phyloP scores from a whole-genome alignment of 768 basidiomycete genomes.

The Mycena leptocephala region DNA sequence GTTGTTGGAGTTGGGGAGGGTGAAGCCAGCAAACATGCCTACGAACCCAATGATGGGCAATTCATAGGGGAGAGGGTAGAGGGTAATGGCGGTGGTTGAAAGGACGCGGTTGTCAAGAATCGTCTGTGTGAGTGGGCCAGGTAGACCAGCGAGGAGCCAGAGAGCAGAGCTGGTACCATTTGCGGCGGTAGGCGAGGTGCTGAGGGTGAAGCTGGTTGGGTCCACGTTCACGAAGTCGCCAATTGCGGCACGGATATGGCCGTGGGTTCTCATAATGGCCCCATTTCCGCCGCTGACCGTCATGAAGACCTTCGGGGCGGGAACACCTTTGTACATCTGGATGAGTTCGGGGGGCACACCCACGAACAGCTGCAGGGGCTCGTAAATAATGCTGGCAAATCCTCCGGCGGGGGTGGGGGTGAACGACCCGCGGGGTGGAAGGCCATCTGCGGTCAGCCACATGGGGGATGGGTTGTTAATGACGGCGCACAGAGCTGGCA shows the following conservation, averaged over 20 bases:
- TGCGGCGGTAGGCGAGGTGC: not conserved
- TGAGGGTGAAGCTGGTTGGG: not conserved
- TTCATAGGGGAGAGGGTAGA: not conserved
- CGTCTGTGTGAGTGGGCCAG: not conserved
- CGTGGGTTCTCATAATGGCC: not conserved
- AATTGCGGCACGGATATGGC: not conserved
- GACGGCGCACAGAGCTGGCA: no score
- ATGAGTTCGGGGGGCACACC: not conserved
- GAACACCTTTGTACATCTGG: not conserved
- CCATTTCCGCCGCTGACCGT: not conserved
- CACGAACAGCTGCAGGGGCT: not conserved
- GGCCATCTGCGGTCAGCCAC: not conserved
- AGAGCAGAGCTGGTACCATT: not conserved
- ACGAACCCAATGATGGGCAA: no score
- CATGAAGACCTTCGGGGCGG: not conserved
- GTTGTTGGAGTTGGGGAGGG: no score
- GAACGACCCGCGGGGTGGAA: not conserved
- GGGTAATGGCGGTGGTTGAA: not conserved
- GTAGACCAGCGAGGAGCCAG: no score
- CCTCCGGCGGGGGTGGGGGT: not conserved
- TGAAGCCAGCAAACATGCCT: no score
- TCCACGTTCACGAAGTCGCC: not conserved
- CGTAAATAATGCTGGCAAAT: not conserved
- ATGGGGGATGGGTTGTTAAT: no score
- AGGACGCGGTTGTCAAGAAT: not conserved